These are phyloP conservation scores for Phellinidium pouzarii DNA, from an alignment of 1,284 basidiomycete species.

Conservation along the genomic window DNA sequence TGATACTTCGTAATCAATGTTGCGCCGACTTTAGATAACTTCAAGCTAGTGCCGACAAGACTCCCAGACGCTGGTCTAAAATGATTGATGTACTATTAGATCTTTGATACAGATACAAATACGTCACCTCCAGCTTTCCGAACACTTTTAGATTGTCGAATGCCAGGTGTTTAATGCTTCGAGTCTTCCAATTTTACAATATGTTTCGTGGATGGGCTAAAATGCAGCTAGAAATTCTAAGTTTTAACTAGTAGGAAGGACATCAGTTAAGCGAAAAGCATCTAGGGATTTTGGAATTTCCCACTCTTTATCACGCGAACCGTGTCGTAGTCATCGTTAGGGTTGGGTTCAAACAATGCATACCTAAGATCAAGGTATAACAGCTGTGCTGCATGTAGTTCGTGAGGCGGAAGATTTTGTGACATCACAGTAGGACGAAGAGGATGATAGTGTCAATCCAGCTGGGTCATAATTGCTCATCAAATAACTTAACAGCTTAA, in stretches of 20 bases:
- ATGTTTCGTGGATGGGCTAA: neutral
- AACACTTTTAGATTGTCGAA: neutral
- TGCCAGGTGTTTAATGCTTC: neutral
- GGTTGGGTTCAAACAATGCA: constrained; percentile 4
- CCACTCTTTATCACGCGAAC: constrained; percentile 6
- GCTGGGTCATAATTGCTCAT: too few relatives aligned
- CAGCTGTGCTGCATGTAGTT: neutral
- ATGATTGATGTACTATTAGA: neutral
- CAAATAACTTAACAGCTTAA: too few relatives aligned
- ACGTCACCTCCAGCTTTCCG: neutral
- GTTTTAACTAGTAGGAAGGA: neutral
- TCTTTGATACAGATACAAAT: neutral
- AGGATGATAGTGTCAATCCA: neutral
- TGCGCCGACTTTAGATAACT: neutral
- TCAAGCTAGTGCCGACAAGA: neutral
- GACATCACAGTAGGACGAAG: neutral
- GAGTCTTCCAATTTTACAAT: neutral
- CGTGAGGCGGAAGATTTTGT: constrained; percentile 3
- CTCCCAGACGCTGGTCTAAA: neutral
- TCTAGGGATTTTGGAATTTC: constrained; percentile 7
- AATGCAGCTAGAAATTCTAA: neutral
- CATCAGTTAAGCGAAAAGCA: neutral
- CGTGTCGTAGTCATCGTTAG: neutral
- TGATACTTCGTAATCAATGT: constrained; percentile 4
- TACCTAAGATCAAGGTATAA: neutral